Base-by-base conservation (phyloP, 306 rosid genomes). In the Begonia loranthoides region DNA sequence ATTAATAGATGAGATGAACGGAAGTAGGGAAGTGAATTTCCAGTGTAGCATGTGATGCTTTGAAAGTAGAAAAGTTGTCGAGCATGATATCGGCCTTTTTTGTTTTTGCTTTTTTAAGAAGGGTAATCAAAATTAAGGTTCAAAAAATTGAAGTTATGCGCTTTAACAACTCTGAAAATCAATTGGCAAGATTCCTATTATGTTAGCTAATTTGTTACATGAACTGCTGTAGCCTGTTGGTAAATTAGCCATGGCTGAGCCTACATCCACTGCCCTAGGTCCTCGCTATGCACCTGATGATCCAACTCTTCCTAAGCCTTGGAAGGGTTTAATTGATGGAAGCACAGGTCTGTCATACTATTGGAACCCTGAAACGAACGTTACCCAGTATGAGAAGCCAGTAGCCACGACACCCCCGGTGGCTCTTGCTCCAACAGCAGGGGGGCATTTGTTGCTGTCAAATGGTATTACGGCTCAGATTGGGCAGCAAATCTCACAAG, bases 251-350 rank as follows among this genome's bases (percentile, higher is more conserved):
- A 78, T 78, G 97, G 78, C 82, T 13, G 97, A 90, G 70, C 66
- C 82, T 21, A 77, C 82, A 51, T 19, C 73, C 17, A 63, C 84
- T 39, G 64, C 73, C 12, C 67, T 54, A 57, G 96, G 94, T 59
- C 99, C 99, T 0, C 70, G 95, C 17, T 92, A 86, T 71, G 99
- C 99, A 12, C 99, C 99, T 0, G 94, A 86, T 4, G 95, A 92
- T 62, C 99, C 94, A 3, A 72, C 93, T 4, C 93, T 92, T 57
- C 99, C 99, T 2, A 57, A 59, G 15, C 99, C 96, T 0, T 92
- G 99, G 99, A 86, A 78, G 70, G 99, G 96, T 17, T 66, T 92
- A 78, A 83, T 92, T 67, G 99, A 92, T 66, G 99, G 96, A 34
- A 77, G 82, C 61, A 76, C 94, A 1, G 93, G 94, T 49, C 1